Evolutionary conservation across 2,329 filamentous ascomycete genomes (phyloP).

Genomic region (Epichloe amarillans): DNA sequence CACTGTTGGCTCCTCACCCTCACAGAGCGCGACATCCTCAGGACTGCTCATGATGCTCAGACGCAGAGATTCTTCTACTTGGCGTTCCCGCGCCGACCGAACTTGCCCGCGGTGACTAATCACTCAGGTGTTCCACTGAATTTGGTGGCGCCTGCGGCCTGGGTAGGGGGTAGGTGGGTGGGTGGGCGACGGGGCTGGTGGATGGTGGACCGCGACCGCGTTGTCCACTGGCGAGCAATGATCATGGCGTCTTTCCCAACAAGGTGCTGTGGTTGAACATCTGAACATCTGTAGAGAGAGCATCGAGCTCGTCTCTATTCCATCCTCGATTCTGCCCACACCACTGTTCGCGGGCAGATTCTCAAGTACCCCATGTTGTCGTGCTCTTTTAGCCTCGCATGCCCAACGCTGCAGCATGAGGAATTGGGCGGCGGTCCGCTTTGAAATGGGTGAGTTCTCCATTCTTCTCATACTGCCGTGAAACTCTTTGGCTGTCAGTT

Average conservation of each 20-base stretch:
- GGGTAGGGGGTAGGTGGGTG: too few species aligned
- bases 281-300: neutral
- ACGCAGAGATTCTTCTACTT: too few species aligned
- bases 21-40: too few species aligned
- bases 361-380: neutral
- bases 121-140: too few species aligned
- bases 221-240: neutral
- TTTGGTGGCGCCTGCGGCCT: too few species aligned
- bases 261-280: neutral
- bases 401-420: conserved; percentile 9
- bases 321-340: neutral
- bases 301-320: neutral
- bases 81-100: too few species aligned
- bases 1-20: too few species aligned
- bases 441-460: conserved; percentile 14
- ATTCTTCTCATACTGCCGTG: conserved; percentile 1
- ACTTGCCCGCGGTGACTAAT: too few species aligned
- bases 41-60: too few species aligned
- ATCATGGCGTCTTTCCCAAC: neutral
- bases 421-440: conserved; percentile 12
- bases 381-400: conserved; percentile 9
- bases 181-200: too few species aligned
- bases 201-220: neutral
- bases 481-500: neutral
- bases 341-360: neutral